Evolutionary conservation across 192 early-diverging fungal genomes (phyloP).

Genomic region (Phycomyces blakesleeanus): DNA sequence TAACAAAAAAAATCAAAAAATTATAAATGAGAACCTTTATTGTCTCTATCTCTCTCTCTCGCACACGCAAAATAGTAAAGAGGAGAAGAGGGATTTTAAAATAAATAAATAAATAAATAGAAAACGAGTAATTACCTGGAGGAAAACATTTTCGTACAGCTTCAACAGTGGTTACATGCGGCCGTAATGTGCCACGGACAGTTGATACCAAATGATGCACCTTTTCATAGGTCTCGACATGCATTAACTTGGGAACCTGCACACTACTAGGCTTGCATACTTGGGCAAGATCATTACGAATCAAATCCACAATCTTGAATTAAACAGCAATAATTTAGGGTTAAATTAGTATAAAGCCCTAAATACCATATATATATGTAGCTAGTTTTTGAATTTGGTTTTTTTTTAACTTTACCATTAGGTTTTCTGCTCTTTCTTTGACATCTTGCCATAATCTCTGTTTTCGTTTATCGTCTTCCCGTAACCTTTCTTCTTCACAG

Average conservation of each 20-base stretch:
- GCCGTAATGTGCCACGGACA: slow-evolving; percentile 60
- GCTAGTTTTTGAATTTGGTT: too few relatives aligned
- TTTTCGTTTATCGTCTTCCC: slow-evolving; percentile 41
- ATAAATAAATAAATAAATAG: not conserved
- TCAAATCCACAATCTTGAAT: slow-evolving; percentile 86
- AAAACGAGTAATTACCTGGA: slow-evolving; percentile 47
- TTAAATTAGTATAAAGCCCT: not conserved
- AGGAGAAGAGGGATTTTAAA: too few relatives aligned
- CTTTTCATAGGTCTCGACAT: slow-evolving; percentile 83
- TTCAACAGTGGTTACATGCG: slow-evolving; percentile 59
- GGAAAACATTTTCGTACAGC: slow-evolving; percentile 81
- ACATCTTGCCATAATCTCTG: slow-evolving; percentile 56
- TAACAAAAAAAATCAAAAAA: slow-evolving; percentile 1
- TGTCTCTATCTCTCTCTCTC: too few relatives aligned
- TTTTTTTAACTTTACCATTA: slow-evolving; percentile 67
- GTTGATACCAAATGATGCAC: slow-evolving; percentile 94
- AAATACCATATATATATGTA: not conserved
- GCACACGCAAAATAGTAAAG: too few relatives aligned
- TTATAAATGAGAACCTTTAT: too few relatives aligned
- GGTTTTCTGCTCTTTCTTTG: slow-evolving; percentile 94
- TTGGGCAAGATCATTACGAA: slow-evolving; percentile 87
- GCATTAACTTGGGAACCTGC: slow-evolving; percentile 78
- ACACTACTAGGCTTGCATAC: slow-evolving; percentile 66
- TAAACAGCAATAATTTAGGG: slow-evolving; percentile 5
- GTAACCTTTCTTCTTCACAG: slow-evolving; percentile 29